phyloP scores from a whole-genome alignment of 345 rosid species.

The Moringa oleifera region DNA sequence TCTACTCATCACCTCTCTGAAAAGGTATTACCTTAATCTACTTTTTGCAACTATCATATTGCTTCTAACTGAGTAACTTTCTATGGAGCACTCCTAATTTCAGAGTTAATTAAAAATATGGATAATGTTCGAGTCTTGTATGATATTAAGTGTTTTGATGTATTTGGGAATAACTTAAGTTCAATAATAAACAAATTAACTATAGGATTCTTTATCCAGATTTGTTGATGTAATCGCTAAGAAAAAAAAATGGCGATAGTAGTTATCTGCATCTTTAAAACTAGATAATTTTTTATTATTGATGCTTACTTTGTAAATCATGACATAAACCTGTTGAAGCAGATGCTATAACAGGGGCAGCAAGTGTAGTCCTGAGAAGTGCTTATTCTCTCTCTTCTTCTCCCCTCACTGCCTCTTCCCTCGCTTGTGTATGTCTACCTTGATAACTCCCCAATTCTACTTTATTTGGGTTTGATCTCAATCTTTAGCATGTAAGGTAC shows the following conservation, averaged over 20 bases:
- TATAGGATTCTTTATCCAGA: neutral
- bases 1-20: slow-evolving; percentile 34
- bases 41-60: slow-evolving; percentile 3
- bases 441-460: too few relatives aligned
- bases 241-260: neutral
- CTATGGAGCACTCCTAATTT: neutral
- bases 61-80: neutral
- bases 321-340: neutral
- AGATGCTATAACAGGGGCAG: neutral
- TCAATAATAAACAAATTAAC: too few relatives aligned
- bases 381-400: neutral
- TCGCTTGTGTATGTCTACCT: too few relatives aligned
- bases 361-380: neutral
- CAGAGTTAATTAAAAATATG: too few relatives aligned
- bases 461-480: too few relatives aligned
- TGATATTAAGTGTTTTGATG: too few relatives aligned
- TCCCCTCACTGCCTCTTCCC: neutral
- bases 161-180: too few relatives aligned
- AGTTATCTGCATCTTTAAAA: too few relatives aligned
- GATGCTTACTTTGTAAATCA: too few relatives aligned
- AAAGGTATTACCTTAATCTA: slow-evolving; percentile 38
- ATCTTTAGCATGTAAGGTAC: too few relatives aligned
- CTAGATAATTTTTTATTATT: neutral
- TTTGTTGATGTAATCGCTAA: neutral
- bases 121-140: too few relatives aligned